Conservation (phyloP, 164 flowering plant genomes). For the Brasenia schreberi region DNA sequence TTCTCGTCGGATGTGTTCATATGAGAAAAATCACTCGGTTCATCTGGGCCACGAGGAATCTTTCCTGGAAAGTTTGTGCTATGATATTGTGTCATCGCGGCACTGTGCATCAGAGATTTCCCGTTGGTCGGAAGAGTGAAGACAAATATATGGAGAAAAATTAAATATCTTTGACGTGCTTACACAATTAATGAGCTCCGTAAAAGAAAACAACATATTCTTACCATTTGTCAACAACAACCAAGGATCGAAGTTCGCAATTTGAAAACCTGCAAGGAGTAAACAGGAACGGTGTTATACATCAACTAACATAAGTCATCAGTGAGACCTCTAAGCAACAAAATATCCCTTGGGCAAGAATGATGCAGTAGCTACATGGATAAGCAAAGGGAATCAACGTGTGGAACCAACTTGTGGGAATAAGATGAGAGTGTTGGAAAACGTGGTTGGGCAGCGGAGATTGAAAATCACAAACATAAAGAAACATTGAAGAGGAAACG, state of each 20-base stretch:
- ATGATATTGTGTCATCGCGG: conserved; percentile 23
- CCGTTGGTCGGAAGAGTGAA: neutral
- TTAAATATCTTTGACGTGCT: too few species aligned
- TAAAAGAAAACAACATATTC: conserved; percentile 4
- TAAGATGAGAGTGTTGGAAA: too few species aligned
- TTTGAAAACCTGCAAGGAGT: conserved; percentile 57
- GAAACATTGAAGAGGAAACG: too few species aligned
- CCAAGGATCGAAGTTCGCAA: conserved; percentile 81
- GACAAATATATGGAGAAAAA: neutral
- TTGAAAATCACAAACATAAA: too few species aligned
- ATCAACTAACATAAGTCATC: neutral
- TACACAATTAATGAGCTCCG: too few species aligned
- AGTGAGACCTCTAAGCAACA: neutral
- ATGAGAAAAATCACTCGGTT: conserved; percentile 41
- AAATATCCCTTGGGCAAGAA: neutral
- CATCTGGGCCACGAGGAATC: conserved; percentile 52
- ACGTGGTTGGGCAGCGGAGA: too few species aligned
- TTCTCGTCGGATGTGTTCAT: conserved; percentile 14
- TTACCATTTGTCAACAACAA: conserved; percentile 58
- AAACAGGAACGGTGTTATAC: neutral
- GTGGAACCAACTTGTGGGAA: too few species aligned
- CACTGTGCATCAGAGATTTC: neutral
- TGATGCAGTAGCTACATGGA: too few species aligned
- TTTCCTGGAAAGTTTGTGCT: conserved; percentile 68
- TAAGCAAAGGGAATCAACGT: too few species aligned